A percentile compares a stretch with the other conserved stretches of the same genome.
phyloP scores from a whole-genome alignment of 352 stramenopile species.

The Phytophthora pluvialis region DNA sequence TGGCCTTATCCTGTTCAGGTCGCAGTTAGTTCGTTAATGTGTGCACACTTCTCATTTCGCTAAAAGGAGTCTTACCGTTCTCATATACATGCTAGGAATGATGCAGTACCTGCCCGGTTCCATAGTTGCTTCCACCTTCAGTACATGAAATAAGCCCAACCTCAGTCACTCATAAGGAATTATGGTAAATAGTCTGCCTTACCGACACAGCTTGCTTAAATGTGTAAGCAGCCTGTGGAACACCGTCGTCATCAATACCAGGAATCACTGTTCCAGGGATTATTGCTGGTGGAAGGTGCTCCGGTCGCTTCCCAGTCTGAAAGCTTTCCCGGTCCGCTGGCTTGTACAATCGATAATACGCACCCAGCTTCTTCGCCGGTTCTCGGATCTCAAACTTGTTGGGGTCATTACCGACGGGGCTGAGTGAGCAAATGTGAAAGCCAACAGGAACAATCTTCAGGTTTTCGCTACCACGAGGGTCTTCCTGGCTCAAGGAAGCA shows the following conservation, averaged over 20 bases:
- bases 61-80: constrained; percentile 52
- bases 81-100: constrained; percentile 89
- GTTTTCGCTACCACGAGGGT: constrained; percentile 74
- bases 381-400: constrained; percentile 73
- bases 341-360: constrained; percentile 82
- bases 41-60: not conserved
- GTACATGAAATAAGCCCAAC: not conserved
- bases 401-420: constrained; percentile 34
- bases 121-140: constrained; percentile 70
- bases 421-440: constrained; percentile 80
- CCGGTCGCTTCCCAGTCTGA: constrained; percentile 58
- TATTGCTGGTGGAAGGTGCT: constrained; percentile 66
- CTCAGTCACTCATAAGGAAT: no score
- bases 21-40: constrained; percentile 4
- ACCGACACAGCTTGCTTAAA: constrained; percentile 88
- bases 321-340: constrained; percentile 62
- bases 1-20: constrained; percentile 65
- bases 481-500: constrained; percentile 82
- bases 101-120: constrained; percentile 83
- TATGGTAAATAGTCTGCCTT: not conserved
- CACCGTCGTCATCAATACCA: constrained; percentile 69
- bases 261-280: constrained; percentile 80
- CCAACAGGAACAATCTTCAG: constrained; percentile 80
- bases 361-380: constrained; percentile 54
- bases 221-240: constrained; percentile 76